These are phyloP conservation scores for Nemophila menziesii DNA, from an alignment of 257 asterid genomes.

Conservation along the genomic window DNA sequence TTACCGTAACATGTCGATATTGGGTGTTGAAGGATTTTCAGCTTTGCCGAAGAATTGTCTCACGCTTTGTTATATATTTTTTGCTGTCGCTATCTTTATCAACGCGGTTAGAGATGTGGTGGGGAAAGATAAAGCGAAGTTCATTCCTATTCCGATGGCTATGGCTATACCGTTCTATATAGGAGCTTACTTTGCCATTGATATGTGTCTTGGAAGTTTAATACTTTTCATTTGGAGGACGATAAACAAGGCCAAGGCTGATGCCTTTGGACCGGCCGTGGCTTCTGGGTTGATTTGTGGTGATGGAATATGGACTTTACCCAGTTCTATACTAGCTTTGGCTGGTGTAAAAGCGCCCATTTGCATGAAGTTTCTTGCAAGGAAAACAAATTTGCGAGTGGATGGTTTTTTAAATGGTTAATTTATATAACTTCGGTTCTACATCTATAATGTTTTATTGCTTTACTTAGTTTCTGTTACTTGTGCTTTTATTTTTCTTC, in stretches of 20 bases:
- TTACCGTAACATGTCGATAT: conserved; percentile 44
- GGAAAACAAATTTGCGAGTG: conserved; percentile 25
- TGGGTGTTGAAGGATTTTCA: conserved; percentile 64
- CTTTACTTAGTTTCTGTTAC: not conserved
- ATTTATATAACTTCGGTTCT: not conserved
- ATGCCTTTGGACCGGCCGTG: conserved; percentile 50
- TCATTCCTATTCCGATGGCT: conserved; percentile 61
- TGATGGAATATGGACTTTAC: conserved; percentile 56
- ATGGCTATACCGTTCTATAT: conserved; percentile 65
- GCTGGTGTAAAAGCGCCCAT: conserved; percentile 52
- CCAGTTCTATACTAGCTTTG: conserved; percentile 38
- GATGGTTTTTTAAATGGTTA: conserved; percentile 18
- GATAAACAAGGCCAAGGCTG: conserved; percentile 36
- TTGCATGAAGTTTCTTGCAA: conserved; percentile 58
- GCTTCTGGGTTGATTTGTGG: conserved; percentile 66
- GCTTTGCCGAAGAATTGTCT: conserved; percentile 49
- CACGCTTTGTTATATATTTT: conserved; percentile 41
- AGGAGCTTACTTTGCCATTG: conserved; percentile 50
- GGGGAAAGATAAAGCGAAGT: conserved; percentile 36
- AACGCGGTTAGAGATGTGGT: conserved; percentile 35
- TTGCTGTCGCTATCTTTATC: conserved; percentile 38
- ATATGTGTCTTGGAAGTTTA: conserved; percentile 61
- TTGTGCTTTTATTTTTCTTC: not conserved
- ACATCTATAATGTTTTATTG: not conserved
- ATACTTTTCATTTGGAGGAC: conserved; percentile 48